Evolutionary conservation across 177 flowering plant species (phyloP).

Genomic region (Vitis hybrid): DNA sequence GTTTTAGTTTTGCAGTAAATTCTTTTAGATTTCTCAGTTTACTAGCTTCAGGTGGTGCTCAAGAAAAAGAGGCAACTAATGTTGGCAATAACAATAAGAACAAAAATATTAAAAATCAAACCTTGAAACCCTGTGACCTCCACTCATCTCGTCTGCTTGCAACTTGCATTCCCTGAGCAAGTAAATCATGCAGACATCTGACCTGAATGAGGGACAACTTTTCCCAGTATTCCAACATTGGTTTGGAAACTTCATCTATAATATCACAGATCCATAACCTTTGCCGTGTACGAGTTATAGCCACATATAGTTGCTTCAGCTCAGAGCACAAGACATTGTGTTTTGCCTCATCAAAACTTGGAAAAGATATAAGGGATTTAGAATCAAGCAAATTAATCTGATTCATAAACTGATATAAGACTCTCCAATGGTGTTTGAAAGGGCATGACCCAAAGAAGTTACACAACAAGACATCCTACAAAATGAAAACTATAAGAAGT

Average conservation of each 20-base stretch:
- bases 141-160: conserved; percentile 20
- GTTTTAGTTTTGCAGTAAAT: too few species aligned
- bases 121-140: conserved; percentile 20
- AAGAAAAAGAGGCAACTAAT: background rate
- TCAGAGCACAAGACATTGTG: conserved; percentile 31
- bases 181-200: conserved; percentile 12
- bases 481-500: background rate
- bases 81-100: background rate
- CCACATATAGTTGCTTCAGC: conserved; percentile 30
- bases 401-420: conserved; percentile 62
- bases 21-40: too few species aligned
- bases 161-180: conserved; percentile 19
- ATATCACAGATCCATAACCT: conserved; percentile 24
- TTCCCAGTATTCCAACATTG: conserved; percentile 23
- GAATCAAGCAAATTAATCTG: conserved; percentile 16
- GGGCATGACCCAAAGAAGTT: conserved; percentile 30
- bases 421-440: conserved; percentile 28
- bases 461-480: conserved; percentile 27
- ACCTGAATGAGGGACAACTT: conserved; percentile 13
- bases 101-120: background rate
- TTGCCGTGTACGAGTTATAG: conserved; percentile 23
- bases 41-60: too few species aligned
- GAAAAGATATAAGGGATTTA: conserved; percentile 24
- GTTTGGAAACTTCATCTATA: conserved; percentile 12
- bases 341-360: conserved; percentile 37